Evolutionary conservation across 345 rosid genomes (phyloP).

Genomic region (Hevea brasiliensis): DNA sequence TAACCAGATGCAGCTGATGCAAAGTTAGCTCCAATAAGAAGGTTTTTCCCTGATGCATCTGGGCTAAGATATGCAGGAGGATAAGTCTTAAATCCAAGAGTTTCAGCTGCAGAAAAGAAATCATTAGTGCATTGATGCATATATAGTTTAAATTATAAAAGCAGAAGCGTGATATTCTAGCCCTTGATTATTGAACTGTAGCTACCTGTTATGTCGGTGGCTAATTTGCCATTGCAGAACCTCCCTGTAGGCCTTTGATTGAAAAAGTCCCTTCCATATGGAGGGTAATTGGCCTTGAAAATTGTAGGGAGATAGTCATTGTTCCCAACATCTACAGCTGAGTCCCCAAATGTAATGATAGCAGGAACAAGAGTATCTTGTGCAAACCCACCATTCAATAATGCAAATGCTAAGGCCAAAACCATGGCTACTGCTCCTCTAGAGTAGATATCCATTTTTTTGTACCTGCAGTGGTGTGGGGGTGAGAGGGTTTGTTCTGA

Average conservation of each 20-base stretch:
- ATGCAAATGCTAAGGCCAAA: conserved; percentile 3
- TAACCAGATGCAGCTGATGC: conserved; percentile 96
- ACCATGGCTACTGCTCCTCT: neutral
- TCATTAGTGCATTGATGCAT: no score
- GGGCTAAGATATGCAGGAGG: conserved; percentile 90
- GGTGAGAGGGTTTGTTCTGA: neutral
- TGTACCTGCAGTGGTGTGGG: no score
- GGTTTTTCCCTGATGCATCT: conserved; percentile 81
- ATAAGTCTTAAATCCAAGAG: conserved; percentile 70
- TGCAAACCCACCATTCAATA: conserved; percentile 8
- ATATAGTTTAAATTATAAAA: no score
- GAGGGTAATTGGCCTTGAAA: conserved; percentile 85
- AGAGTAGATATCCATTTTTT: conserved; percentile 6
- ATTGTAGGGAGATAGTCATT: conserved; percentile 78
- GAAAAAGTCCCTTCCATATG: conserved; percentile 82
- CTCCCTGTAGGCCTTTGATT: conserved; percentile 76
- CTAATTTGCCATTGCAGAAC: conserved; percentile 90
- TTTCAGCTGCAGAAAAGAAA: conserved; percentile 56
- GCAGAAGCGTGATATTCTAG: no score
- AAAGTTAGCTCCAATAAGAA: conserved; percentile 86
- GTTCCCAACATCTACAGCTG: conserved; percentile 91
- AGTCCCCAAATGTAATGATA: conserved; percentile 77
- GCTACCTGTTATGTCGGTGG: conserved; percentile 82
- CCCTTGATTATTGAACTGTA: neutral
- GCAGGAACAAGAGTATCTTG: conserved; percentile 72